phyloP scores from a whole-genome alignment of 441 rosid species.

The Gossypium davidsonii region DNA sequence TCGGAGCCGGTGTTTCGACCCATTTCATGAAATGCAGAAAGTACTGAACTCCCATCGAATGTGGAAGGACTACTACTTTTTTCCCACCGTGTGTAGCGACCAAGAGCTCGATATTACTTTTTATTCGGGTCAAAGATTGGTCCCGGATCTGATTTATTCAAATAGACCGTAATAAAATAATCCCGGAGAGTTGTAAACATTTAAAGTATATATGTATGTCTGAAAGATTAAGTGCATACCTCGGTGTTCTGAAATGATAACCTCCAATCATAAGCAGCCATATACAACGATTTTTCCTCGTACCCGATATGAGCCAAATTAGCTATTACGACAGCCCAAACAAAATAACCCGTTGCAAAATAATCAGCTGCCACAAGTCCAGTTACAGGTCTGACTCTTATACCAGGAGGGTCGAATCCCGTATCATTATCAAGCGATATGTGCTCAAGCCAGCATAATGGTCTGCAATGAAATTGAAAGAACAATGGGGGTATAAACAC shows the following conservation, averaged over 20 bases:
- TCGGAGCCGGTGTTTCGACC: constrained; percentile 50
- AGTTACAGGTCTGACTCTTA: constrained; percentile 43
- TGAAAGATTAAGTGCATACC: constrained; percentile 21
- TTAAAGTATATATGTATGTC: background rate
- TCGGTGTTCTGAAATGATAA: constrained; percentile 47
- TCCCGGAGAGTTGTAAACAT: background rate
- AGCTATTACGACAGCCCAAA: constrained; percentile 49
- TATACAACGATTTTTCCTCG: constrained; percentile 48
- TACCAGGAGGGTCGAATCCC: constrained; percentile 43
- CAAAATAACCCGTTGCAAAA: constrained; percentile 46
- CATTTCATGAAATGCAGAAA: constrained; percentile 55
- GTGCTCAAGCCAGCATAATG: constrained; percentile 48
- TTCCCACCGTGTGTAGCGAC: constrained; percentile 41
- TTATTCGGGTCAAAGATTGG: constrained; percentile 35
- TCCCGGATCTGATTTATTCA: constrained; percentile 34
- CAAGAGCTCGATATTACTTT: constrained; percentile 42
- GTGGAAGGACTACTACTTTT: constrained; percentile 44
- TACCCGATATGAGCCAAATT: constrained; percentile 47
- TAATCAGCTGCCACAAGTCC: constrained; percentile 55
- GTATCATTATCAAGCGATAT: constrained; percentile 50
- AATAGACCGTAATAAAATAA: background rate
- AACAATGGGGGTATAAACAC: background rate
- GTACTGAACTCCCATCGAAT: constrained; percentile 47
- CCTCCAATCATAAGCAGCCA: constrained; percentile 57
- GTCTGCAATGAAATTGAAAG: constrained; percentile 24